These are phyloP conservation scores for Moricandia moricandioides DNA, from an alignment of 345 rosid species.

Conservation along the genomic window DNA sequence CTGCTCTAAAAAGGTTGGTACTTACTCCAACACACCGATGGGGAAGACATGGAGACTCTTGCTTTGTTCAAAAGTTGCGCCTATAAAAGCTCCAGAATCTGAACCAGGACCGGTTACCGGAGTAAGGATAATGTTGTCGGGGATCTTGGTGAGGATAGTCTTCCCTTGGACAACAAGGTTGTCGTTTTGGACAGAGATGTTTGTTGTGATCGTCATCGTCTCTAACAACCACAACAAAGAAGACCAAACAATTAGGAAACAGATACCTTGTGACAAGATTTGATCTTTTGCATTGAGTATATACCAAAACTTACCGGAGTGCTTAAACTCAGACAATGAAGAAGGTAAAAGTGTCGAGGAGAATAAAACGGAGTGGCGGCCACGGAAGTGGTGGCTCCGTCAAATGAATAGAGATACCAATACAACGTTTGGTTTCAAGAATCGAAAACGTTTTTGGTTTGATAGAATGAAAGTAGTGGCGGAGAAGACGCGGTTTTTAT, in stretches of 20 bases:
- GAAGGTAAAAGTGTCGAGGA: slow-evolving; percentile 13
- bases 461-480: background rate
- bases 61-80: slow-evolving; percentile 74
- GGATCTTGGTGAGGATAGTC: slow-evolving; percentile 80
- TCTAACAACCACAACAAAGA: slow-evolving; percentile 1
- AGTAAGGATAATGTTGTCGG: slow-evolving; percentile 74
- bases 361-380: slow-evolving; percentile 23
- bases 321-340: background rate
- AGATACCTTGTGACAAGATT: background rate
- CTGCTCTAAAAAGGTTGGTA: background rate
- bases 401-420: background rate
- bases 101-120: slow-evolving; percentile 66
- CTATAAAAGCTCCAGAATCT: slow-evolving; percentile 74
- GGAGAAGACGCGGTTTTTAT: slow-evolving; percentile 27
- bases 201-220: slow-evolving; percentile 80
- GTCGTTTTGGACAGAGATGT: slow-evolving; percentile 69
- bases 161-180: slow-evolving; percentile 91
- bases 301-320: slow-evolving; percentile 21
- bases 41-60: slow-evolving; percentile 95
- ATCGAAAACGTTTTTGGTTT: slow-evolving; percentile 12
- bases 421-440: background rate
- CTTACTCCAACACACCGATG: slow-evolving; percentile 80
- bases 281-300: background rate
- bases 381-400: slow-evolving; percentile 22
- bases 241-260: background rate